phyloP scores from a whole-genome alignment of 2,329 filamentous ascomycete species.

The Fusarium austroafricanum region DNA sequence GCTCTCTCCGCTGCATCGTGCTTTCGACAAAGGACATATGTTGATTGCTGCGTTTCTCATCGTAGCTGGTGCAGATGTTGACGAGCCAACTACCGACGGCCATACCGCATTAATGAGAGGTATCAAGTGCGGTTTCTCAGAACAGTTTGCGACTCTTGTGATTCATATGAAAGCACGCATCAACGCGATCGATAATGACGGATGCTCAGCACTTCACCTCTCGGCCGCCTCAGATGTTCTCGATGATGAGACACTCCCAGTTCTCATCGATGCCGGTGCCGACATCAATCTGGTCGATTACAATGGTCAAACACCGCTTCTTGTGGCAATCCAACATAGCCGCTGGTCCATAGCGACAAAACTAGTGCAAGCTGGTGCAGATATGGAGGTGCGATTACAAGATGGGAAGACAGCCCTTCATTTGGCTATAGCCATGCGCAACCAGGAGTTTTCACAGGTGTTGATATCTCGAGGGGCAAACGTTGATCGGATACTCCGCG shows the following conservation, averaged over 20 bases:
- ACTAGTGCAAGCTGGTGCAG: slow-evolving; percentile 44
- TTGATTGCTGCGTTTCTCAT: slow-evolving; percentile 46
- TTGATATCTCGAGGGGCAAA: slow-evolving; percentile 45
- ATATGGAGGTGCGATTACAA: slow-evolving; percentile 42
- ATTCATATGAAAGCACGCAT: slow-evolving; percentile 42
- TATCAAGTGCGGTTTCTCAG: slow-evolving; percentile 46
- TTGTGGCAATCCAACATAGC: slow-evolving; percentile 40
- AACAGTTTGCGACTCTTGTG: slow-evolving; percentile 45
- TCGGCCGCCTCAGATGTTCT: slow-evolving; percentile 46
- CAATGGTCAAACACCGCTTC: slow-evolving; percentile 43
- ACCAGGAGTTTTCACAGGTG: slow-evolving; percentile 45
- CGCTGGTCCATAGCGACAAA: slow-evolving; percentile 42
- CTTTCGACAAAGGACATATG: slow-evolving; percentile 44
- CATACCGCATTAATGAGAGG: slow-evolving; percentile 45
- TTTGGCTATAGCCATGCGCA: slow-evolving; percentile 44
- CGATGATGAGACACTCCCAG: slow-evolving; percentile 43
- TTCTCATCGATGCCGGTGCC: slow-evolving; percentile 42
- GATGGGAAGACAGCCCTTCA: slow-evolving; percentile 47
- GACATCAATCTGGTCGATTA: slow-evolving; percentile 43
- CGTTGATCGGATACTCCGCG: slow-evolving; percentile 42
- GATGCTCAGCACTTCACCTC: slow-evolving; percentile 43
- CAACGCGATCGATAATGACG: slow-evolving; percentile 43
- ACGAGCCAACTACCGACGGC: slow-evolving; percentile 45
- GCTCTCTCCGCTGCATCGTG: slow-evolving; percentile 45
- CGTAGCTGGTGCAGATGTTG: slow-evolving; percentile 45